Base-by-base conservation (phyloP, 2,329 filamentous ascomycete genomes). In the Phialophora macrospora region DNA sequence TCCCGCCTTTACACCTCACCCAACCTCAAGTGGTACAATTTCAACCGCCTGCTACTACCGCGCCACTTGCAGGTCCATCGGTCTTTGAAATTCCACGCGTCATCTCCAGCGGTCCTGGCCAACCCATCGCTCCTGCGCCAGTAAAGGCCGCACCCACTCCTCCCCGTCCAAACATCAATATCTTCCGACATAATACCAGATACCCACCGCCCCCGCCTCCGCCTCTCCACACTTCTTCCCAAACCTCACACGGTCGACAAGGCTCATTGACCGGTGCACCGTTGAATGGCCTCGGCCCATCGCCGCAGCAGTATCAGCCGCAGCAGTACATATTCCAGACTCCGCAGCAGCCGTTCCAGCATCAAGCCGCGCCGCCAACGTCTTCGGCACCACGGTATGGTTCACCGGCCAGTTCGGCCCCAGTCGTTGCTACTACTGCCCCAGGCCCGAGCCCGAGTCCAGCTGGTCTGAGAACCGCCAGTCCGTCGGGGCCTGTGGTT, bases 281-380 rank as follows among this genome's bases (percentile, higher is more conserved):
- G 14, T 41, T 14, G 28, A 58, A 32, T 32, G 55, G 55, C 8
- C 55, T 34, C 6, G 46, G 46, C 2, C 46, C 46, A 14, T 26
- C 48, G 11, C 48, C 48, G 48, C 48, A 9, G 14, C 62, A 30
- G 4, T 59, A 51, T 11, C 52, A 55, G 24, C 52, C 52, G n/a
- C 67, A 66, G 44, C 62, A 67, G 22, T 69, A 55, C 60, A 69
- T 69, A 54, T 69, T 69, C 57, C 64, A 67, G 48, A 55, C 67
- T 22, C 67, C 67, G 17, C 67, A 69, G 49, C 67, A 69, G 34
- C 64, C 67, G 9, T 61, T 48, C 24, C 67, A 69, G 52, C 64
- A 69, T 34, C 67, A 69, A 51, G 17, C 67, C 12, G 62, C 65
- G 17, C 65, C 65, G 20, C 55, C 59, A 17, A 55, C 64, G 4